Conservation (phyloP, 23 red algal genomes). For the Gracilaria gracilis region DNA sequence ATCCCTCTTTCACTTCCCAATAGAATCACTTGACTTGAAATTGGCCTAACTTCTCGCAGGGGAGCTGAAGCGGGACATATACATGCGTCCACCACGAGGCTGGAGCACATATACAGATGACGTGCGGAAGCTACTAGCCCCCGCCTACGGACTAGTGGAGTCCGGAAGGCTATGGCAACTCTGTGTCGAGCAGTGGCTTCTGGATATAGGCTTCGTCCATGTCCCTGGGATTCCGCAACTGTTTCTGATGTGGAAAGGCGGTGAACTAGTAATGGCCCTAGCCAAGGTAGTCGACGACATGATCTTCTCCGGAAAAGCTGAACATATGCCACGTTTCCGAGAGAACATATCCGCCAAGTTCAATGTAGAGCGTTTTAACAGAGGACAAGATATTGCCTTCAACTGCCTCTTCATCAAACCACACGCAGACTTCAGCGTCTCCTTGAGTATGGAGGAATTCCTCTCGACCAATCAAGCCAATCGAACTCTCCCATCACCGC, state of each 20-base stretch:
- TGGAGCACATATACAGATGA: background rate
- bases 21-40: slow-evolving; percentile 28
- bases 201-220: background rate
- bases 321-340: background rate
- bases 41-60: slow-evolving; percentile 13
- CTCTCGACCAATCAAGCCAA: background rate
- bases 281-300: slow-evolving; percentile 57
- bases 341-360: background rate
- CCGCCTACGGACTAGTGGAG: slow-evolving; percentile 40
- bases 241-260: background rate
- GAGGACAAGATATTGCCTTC: background rate
- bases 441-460: slow-evolving; percentile 19
- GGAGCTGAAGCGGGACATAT: background rate
- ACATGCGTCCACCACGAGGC: background rate
- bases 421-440: background rate
- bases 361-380: background rate
- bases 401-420: background rate
- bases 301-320: background rate
- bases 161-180: slow-evolving; percentile 54
- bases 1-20: background rate
- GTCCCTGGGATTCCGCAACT: slow-evolving; percentile 40
- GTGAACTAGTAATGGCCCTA: background rate
- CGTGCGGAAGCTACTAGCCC: slow-evolving; percentile 28
- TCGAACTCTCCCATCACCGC: background rate
- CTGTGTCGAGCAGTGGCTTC: slow-evolving; percentile 21